Conservation (phyloP, 1,139 yeast genomes). For the Kodamaea sp. region DNA sequence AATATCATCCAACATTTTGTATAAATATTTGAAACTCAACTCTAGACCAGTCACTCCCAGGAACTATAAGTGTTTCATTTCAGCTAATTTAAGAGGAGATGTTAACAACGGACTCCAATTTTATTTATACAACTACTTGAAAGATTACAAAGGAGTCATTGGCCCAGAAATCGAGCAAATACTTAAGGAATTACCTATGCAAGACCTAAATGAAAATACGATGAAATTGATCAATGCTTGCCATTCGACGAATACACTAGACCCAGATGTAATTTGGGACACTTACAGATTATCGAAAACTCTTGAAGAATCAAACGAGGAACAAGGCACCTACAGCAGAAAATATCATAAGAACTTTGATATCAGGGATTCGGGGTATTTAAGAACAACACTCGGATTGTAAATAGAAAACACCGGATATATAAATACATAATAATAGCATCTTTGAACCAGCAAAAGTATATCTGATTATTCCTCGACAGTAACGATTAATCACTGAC, state of each 20-base stretch:
- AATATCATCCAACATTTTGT: slow-evolving; percentile 27
- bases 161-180: slow-evolving; percentile 14
- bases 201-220: slow-evolving; percentile 9
- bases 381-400: slow-evolving; percentile 17
- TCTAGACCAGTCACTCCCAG: slow-evolving; percentile 13
- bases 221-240: slow-evolving; percentile 6
- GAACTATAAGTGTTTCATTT: slow-evolving; percentile 24
- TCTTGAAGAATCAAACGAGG: slow-evolving; percentile 1
- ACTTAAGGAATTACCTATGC: slow-evolving; percentile 18
- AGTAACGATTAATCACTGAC: slow-evolving; percentile 19
- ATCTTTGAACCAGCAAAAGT: slow-evolving; percentile 2
- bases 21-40: slow-evolving; percentile 20
- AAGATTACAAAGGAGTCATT: slow-evolving; percentile 17
- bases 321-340: slow-evolving; percentile 14
- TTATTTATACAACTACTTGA: slow-evolving; percentile 27
- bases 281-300: slow-evolving; percentile 10
- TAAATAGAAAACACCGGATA: slow-evolving; percentile 2
- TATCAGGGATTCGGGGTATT: slow-evolving; percentile 25
- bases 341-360: slow-evolving; percentile 26
- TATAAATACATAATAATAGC: slow-evolving; percentile 3
- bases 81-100: slow-evolving; percentile 28
- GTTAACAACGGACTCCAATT: slow-evolving; percentile 29
- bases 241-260: background rate
- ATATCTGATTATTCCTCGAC: background rate
- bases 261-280: slow-evolving; percentile 13